Percentiles rank a stretch among this genome's conserved stretches.
Conservation (phyloP, 2,329 filamentous ascomycete species). For the Pseudocercospora crystallina region DNA sequence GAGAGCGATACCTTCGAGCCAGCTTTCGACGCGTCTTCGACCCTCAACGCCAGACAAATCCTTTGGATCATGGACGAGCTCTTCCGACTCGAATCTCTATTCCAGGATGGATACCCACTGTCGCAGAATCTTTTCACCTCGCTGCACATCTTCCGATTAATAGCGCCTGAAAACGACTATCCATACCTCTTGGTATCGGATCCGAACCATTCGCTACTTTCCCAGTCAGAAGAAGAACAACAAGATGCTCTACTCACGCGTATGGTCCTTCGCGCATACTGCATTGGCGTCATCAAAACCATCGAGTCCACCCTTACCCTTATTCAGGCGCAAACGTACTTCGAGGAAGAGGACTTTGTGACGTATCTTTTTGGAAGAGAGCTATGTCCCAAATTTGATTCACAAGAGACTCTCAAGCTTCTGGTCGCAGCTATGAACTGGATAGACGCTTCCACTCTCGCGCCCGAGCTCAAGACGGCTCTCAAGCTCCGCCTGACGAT, state of each 20-base stretch:
- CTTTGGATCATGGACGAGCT: constrained; percentile 94
- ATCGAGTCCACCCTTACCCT: constrained; percentile 76
- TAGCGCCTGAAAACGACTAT: constrained; percentile 59
- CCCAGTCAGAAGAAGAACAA: too few species aligned
- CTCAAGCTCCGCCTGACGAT: constrained; percentile 59
- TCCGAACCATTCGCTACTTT: too few species aligned
- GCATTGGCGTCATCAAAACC: constrained; percentile 77
- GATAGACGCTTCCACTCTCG: constrained; percentile 36
- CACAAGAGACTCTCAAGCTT: constrained; percentile 55
- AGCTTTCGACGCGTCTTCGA: constrained; percentile 41
- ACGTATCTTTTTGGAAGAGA: constrained; percentile 84
- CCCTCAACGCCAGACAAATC: constrained; percentile 60
- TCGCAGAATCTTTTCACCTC: constrained; percentile 94
- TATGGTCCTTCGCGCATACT: constrained; percentile 77
- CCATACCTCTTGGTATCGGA: constrained; percentile 25
- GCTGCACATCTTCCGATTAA: constrained; percentile 79
- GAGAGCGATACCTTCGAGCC: constrained; percentile 81
- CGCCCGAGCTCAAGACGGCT: constrained; percentile 22
- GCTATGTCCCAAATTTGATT: constrained; percentile 65
- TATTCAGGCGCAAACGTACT: constrained; percentile 82
- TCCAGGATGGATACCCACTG: constrained; percentile 93
- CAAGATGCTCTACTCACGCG: constrained; percentile 33
- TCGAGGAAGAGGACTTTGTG: constrained; percentile 98
- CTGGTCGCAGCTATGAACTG: constrained; percentile 58
- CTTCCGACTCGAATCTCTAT: constrained; percentile 91